These are phyloP conservation scores for Lactarius quietus DNA, from an alignment of 768 basidiomycete genomes.

Conservation along the genomic window DNA sequence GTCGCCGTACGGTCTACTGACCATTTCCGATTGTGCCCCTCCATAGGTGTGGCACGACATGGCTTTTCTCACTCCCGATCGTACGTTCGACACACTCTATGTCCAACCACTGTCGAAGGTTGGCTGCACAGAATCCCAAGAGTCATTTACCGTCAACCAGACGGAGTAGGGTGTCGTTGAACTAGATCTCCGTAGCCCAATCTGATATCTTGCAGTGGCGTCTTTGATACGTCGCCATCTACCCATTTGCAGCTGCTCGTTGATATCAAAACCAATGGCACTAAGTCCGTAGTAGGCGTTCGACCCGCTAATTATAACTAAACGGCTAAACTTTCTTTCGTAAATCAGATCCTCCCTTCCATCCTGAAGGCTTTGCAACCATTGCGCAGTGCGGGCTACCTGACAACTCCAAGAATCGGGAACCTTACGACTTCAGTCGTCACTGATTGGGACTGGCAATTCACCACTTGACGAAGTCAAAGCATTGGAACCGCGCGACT, in stretches of 20 bases:
- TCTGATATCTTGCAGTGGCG: conserved; percentile 33
- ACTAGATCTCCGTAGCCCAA: neutral
- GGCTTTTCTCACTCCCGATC: conserved; percentile 40
- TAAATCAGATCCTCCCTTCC: conserved; percentile 40
- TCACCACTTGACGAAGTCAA: conserved; percentile 46
- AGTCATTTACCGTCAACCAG: conserved; percentile 40
- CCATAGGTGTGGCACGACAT: conserved; percentile 45
- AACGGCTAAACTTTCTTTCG: neutral
- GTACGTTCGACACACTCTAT: conserved; percentile 48
- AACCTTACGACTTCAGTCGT: conserved; percentile 37
- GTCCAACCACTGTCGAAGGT: conserved; percentile 45
- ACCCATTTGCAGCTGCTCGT: conserved; percentile 47
- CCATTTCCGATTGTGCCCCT: neutral
- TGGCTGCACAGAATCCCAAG: conserved; percentile 42
- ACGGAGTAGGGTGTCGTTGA: conserved; percentile 36
- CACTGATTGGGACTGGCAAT: conserved; percentile 48
- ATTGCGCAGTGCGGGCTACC: conserved; percentile 41
- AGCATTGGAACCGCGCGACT: conserved; percentile 43
- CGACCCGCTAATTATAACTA: conserved; percentile 7
- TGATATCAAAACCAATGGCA: conserved; percentile 51
- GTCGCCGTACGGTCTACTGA: neutral
- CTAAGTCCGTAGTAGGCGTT: conserved; percentile 36
- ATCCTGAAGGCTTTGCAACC: conserved; percentile 45
- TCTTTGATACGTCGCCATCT: conserved; percentile 44
- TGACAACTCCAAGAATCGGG: conserved; percentile 46